Base-by-base conservation (phyloP, 2,329 filamentous ascomycete genomes). In the Trichoderma atroviride region DNA sequence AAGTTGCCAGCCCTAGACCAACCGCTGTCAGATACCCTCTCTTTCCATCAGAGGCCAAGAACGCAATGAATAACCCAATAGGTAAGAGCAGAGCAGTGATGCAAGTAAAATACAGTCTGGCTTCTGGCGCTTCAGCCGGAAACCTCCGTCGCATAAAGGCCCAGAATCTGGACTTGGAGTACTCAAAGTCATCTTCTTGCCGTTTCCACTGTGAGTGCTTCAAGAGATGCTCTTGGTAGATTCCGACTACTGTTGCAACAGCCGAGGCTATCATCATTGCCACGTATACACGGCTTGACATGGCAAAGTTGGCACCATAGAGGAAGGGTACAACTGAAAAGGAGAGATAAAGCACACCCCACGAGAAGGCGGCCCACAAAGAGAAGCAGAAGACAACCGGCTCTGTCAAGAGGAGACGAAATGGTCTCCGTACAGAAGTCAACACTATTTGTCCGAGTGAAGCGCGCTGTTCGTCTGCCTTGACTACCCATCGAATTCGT, bases 281-380 rank as follows among this genome's bases (percentile, higher is more conserved):
- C 0, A 87, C 82, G 74, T 97, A 97, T 5, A 95, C 86, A 9
- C 89, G 87, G 62, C 92, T 92, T 0, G 87, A 85, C 43, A 89
- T 81, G 70, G 84, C 86, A 81, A 96, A 95, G 73, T 82, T 81
- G 5, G 83, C 85, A 27, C 82, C 76, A 79, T 96, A 96, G 29
- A 97, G 89, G 4, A 96, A 85, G 0, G 94, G 92, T 5, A 97
- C 88, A 1, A 92, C 91, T 16, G 88, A 88, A 74, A 97, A 95
- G 14, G 91, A 93, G 22, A 97, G 83, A 78, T 97, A 97, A 0
- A 97, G 86, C 0, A 97, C 87, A 0, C 91, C 93, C 94, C 94
- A 97, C 24, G 90, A 90, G 78, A 97, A 97, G 0, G 92, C 86
- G 0, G 94, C 91, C 94, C 94, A 97, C 0, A 97, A 83, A 0